Base-by-base conservation (phyloP, 331 rosid species). In the Stylosanthes scabra region DNA sequence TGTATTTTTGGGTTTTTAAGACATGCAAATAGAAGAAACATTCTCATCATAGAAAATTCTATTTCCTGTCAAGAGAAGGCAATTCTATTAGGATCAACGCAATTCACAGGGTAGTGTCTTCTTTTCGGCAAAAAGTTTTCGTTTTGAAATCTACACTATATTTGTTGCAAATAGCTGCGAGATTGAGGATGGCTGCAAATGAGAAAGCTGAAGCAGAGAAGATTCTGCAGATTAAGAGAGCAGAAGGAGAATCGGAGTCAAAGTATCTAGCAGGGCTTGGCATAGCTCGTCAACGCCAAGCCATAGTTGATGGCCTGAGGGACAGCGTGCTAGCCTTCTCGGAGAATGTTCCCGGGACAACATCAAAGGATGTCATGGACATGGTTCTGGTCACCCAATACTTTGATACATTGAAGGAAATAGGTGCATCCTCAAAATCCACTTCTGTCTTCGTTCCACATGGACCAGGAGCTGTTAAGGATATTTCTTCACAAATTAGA, bases 311-410 rank as follows among this genome's bases (percentile, higher is more conserved):
- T 8, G 97, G 92, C 57, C 78, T 91, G 82, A 86, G 97, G 80
- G 94, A 91, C 89, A 91, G 95, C 25, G 95, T 91, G 76, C 85
- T 91, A 10, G 94, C 95, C 74, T 91, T 91, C 79, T 79, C 95
- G 7, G 83, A 75, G 60, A 91, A 83, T 52, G 97, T 91, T 10
- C 95, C 94, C 0, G 94, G 92, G 70, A 91, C 95, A 59, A 20
- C 94, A 37, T 80, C 97, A 37, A 91, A 87, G 89, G 97, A 88
- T 85, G 90, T 90, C 44, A 83, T 90, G 91, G 96, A 90, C 83
- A 86, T 86, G 96, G 88, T 90, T 81, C 88, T 90, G 57, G 93
- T 90, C 67, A 90, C 96, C 41, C 96, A 88, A 77, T 90, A 90
- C 78, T 90, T 90, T 0, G 97, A 88, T 86, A 91, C 97, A 1